Conservation (phyloP, 1,139 yeast genomes). For the Oligophagozyma castellii region DNA sequence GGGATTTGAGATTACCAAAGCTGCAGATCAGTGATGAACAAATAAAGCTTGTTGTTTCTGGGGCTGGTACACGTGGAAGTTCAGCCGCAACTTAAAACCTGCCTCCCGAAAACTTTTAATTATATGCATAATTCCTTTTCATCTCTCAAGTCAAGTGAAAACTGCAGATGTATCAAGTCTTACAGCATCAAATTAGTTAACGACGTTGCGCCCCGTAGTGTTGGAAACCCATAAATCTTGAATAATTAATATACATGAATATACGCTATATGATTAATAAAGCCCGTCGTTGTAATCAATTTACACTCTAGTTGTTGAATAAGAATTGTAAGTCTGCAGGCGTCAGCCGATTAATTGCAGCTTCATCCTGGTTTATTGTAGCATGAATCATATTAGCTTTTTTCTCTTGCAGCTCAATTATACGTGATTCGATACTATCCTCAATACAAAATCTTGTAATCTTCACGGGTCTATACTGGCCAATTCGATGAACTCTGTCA, state of each 20-base stretch:
- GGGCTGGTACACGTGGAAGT: slow-evolving; percentile 77
- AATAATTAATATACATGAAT: neutral
- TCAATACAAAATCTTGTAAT: slow-evolving; percentile 87
- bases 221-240: too few species aligned
- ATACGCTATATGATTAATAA: neutral
- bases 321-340: slow-evolving; percentile 91
- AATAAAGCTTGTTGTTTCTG: slow-evolving; percentile 49
- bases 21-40: slow-evolving; percentile 45
- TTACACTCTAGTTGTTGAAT: slow-evolving; percentile 51
- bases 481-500: slow-evolving; percentile 95
- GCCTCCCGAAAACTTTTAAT: too few species aligned
- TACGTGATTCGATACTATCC: slow-evolving; percentile 92
- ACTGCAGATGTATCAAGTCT: too few species aligned
- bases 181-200: too few species aligned
- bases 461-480: slow-evolving; percentile 89
- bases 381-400: slow-evolving; percentile 98
- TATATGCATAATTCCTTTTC: too few species aligned
- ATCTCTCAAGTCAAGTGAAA: too few species aligned
- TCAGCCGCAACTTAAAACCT: slow-evolving; percentile 20
- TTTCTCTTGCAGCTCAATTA: slow-evolving; percentile 89
- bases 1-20: slow-evolving; percentile 40
- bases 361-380: slow-evolving; percentile 82
- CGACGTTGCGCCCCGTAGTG: too few species aligned
- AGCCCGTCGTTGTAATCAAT: too few species aligned
- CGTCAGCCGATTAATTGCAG: slow-evolving; percentile 74